Evolutionary conservation across 1,284 basidiomycete species (phyloP).

Genomic region (Leccinum pachyderme): DNA sequence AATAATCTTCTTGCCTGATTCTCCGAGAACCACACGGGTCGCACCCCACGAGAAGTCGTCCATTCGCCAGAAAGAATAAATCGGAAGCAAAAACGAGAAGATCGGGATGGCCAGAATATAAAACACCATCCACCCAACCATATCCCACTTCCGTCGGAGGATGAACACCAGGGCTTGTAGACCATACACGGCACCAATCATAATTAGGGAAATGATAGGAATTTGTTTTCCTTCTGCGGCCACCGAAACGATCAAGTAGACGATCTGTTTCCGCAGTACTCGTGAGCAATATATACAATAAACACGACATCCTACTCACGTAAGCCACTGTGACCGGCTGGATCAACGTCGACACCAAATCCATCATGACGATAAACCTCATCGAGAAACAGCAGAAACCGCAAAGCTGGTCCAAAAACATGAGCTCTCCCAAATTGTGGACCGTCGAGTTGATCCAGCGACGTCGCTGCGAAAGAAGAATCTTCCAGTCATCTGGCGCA

Average conservation of each 20-base stretch:
- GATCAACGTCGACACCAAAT: slow-evolving; percentile 83
- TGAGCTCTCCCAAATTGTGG: slow-evolving; percentile 92
- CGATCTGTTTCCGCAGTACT: slow-evolving; percentile 53
- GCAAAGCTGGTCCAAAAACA: slow-evolving; percentile 91
- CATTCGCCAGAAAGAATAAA: slow-evolving; percentile 99
- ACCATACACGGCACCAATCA: slow-evolving; percentile 94
- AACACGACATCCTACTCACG: slow-evolving; percentile 49
- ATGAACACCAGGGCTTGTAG: slow-evolving; percentile 86
- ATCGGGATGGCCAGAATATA: slow-evolving; percentile 91
- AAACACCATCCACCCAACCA: slow-evolving; percentile 97
- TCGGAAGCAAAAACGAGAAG: slow-evolving; percentile 90
- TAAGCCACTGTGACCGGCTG: slow-evolving; percentile 94
- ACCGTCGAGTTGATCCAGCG: slow-evolving; percentile 99
- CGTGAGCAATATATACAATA: slow-evolving; percentile 10
- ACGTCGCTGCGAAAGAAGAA: slow-evolving; percentile 94
- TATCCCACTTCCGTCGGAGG: slow-evolving; percentile 89
- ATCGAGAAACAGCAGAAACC: slow-evolving; percentile 99
- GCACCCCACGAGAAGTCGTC: slow-evolving; percentile 99
- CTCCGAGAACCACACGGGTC: slow-evolving; percentile 91
- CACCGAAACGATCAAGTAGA: slow-evolving; percentile 82
- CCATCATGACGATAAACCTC: slow-evolving; percentile 97
- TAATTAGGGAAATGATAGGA: slow-evolving; percentile 79
- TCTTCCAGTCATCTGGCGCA: slow-evolving; percentile 91
- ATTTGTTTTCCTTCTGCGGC: slow-evolving; percentile 62
- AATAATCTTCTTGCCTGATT: slow-evolving; percentile 92